Base-by-base conservation (phyloP, 2,329 filamentous ascomycete species). In the Colletotrichum liriopes region DNA sequence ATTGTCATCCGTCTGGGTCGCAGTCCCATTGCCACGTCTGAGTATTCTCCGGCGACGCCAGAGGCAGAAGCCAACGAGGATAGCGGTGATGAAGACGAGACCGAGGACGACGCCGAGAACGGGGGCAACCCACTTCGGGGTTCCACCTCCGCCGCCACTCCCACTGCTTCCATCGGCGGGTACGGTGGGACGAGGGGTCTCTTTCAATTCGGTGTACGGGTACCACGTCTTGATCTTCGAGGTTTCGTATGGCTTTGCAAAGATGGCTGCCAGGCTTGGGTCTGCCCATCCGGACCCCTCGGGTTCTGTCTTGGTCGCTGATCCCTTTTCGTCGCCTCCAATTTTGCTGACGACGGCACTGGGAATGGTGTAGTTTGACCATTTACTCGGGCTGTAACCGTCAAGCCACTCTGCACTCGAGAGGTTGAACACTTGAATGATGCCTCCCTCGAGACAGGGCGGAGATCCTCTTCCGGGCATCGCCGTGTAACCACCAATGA, bases 341-440 rank as follows among this genome's bases (percentile, higher is more conserved):
- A 96, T 92, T 73, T 89, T 87, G 0, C 84, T 83, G 65, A 89
- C 86, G 4, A 96, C 88, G 23, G 86, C 84, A 20, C 87, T 83
- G 0, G 93, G 94, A 1, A 96, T 93, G 2, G 85, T 84, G 78
- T 97, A 97, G n/a, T 88, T 81, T 32, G 85, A 85, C 79, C 88
- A 91, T 9, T 85, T 86, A 0, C 87, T 82, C 0, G 93, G 92
- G 51, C 91, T 89, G 79, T 96, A 97, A 2, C 86, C 86, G 29
- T 90, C 87, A 68, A 92, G 84, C 94, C 94, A 97, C 63, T 86
- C 78, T 1, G 91, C 86, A 45, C 88, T 89, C 12, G 90, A 93
- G 63, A 95, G 84, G 77, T 97, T 95, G 82, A 94, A 96, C 35
- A 94, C 87, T 56, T 90, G 85, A 45, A 93, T 81, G 1, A 88